Conservation (phyloP, 2,329 filamentous ascomycete genomes). For the Emericellopsis cladophorae region DNA sequence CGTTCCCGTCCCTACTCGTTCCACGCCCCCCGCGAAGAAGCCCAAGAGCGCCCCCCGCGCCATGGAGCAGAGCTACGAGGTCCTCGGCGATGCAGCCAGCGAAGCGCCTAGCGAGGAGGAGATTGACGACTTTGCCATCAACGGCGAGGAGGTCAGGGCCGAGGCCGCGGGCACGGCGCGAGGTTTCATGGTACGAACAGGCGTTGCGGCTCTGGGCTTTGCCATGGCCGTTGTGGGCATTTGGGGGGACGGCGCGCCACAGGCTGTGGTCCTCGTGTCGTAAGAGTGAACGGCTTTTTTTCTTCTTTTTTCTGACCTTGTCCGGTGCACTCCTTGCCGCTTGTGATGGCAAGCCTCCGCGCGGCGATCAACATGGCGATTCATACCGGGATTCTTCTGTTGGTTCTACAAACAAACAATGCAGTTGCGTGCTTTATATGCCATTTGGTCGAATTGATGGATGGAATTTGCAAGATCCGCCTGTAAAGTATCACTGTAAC, state of each 20-base stretch:
- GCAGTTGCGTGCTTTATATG: too few species aligned
- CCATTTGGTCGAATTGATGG: too few species aligned
- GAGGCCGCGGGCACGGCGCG: slow-evolving; percentile 42
- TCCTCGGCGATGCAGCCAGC: slow-evolving; percentile 42
- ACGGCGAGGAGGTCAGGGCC: slow-evolving; percentile 49
- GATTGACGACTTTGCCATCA: slow-evolving; percentile 23
- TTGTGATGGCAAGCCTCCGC: too few species aligned
- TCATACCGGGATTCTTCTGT: too few species aligned
- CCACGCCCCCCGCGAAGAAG: slow-evolving; percentile 15
- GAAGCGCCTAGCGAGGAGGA: slow-evolving; percentile 34
- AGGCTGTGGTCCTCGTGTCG: slow-evolving; percentile 18
- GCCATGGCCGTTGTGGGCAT: slow-evolving; percentile 50
- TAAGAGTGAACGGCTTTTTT: slow-evolving; percentile 9
- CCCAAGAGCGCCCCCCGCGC: slow-evolving; percentile 9
- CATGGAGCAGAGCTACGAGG: slow-evolving; percentile 62
- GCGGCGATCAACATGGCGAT: too few species aligned
- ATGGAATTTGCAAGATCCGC: too few species aligned
- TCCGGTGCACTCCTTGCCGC: background rate
- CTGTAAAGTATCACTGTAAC: too few species aligned
- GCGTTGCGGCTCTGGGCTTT: slow-evolving; percentile 43
- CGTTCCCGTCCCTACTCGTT: slow-evolving; percentile 21
- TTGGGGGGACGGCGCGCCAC: slow-evolving; percentile 47
- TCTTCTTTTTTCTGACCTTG: background rate
- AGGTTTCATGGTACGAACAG: slow-evolving; percentile 40
- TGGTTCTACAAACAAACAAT: too few species aligned